Evolutionary conservation across 1,284 basidiomycete species (phyloP).

Genomic region (Marasmius fiardii): DNA sequence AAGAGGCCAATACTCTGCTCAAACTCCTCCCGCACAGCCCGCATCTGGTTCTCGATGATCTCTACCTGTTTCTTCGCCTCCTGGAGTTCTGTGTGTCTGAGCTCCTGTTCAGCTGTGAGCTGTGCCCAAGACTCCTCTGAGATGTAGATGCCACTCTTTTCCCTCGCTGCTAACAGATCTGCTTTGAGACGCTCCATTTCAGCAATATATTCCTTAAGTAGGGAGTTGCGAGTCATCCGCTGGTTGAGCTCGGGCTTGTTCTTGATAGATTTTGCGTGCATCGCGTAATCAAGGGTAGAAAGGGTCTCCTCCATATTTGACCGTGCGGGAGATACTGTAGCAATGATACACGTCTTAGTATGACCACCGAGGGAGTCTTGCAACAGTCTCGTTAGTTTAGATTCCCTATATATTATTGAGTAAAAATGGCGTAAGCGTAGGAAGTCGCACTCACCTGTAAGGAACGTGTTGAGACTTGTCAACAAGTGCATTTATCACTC

Average conservation of each 20-base stretch:
- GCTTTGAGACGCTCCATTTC: slow-evolving; percentile 94
- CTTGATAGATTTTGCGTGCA: slow-evolving; percentile 93
- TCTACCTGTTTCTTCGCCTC: slow-evolving; percentile 82
- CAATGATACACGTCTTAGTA: slow-evolving; percentile 98
- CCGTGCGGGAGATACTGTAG: slow-evolving; percentile 89
- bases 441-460: slow-evolving; percentile 63
- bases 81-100: slow-evolving; percentile 70
- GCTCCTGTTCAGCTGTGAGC: slow-evolving; percentile 74
- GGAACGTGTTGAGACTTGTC: slow-evolving; percentile 92
- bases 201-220: slow-evolving; percentile 93
- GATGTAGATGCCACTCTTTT: slow-evolving; percentile 94
- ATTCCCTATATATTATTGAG: slow-evolving; percentile 49
- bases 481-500: slow-evolving; percentile 96
- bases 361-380: slow-evolving; percentile 99
- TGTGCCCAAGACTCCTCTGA: slow-evolving; percentile 88
- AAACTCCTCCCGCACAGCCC: slow-evolving; percentile 83
- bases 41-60: slow-evolving; percentile 80
- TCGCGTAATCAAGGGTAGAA: slow-evolving; percentile 96
- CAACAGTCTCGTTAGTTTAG: slow-evolving; percentile 93
- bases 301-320: slow-evolving; percentile 97
- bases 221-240: slow-evolving; percentile 88
- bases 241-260: slow-evolving; percentile 97
- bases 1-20: slow-evolving; percentile 82
- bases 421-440: neutral
- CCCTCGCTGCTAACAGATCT: slow-evolving; percentile 85